phyloP scores from a whole-genome alignment of 805 yeast genomes.

The Ogataea trehalophila region DNA sequence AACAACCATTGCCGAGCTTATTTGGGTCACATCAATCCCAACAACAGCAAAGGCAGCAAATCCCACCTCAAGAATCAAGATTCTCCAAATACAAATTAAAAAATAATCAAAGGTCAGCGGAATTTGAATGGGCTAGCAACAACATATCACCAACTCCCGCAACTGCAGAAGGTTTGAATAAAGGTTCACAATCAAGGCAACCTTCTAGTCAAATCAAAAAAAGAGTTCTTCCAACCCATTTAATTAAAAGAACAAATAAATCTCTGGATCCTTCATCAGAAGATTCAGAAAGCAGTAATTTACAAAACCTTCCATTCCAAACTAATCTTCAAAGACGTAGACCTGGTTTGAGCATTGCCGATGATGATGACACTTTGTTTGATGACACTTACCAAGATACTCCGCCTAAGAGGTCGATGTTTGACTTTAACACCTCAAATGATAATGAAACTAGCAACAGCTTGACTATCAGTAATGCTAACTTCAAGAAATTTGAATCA shows the following conservation, averaged over 20 bases:
- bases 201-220: slow-evolving; percentile 41
- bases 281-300: slow-evolving; percentile 17
- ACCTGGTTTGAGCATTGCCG: slow-evolving; percentile 7
- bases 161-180: slow-evolving; percentile 16
- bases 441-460: slow-evolving; percentile 35
- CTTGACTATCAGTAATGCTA: slow-evolving; percentile 23
- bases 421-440: slow-evolving; percentile 41
- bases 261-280: slow-evolving; percentile 48
- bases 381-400: slow-evolving; percentile 33
- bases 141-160: neutral
- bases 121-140: slow-evolving; percentile 14
- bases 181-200: slow-evolving; percentile 1
- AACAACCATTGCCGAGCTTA: neutral
- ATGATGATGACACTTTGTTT: slow-evolving; percentile 17
- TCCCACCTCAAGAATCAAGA: slow-evolving; percentile 10
- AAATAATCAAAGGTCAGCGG: slow-evolving; percentile 8
- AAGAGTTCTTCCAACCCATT: slow-evolving; percentile 42
- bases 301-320: slow-evolving; percentile 22
- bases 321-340: slow-evolving; percentile 17
- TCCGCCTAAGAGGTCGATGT: slow-evolving; percentile 48
- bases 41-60: neutral
- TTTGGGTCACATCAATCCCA: neutral
- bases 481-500: slow-evolving; percentile 33
- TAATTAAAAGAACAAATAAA: slow-evolving; percentile 38
- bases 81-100: slow-evolving; percentile 17